A percentile compares a stretch with the other conserved stretches of the same genome.
These are phyloP conservation scores for Curvularia spicifera DNA, from an alignment of 2,329 filamentous ascomycete genomes.

Conservation along the genomic window DNA sequence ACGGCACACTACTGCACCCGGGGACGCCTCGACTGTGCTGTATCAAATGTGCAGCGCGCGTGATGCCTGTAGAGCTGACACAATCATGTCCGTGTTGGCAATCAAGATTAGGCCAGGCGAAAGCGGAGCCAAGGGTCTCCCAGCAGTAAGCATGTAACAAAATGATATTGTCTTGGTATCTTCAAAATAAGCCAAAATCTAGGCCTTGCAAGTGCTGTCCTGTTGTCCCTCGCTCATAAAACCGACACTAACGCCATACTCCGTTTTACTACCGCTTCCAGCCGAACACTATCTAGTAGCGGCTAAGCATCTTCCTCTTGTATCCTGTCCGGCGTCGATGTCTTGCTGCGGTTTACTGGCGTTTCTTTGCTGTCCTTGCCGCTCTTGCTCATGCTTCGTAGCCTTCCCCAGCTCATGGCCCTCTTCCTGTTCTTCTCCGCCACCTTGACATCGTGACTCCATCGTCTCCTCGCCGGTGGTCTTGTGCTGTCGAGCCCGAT, in stretches of 20 bases:
- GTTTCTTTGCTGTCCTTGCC: conserved; percentile 15
- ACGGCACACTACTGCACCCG: neutral
- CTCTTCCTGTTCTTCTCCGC: conserved; percentile 29
- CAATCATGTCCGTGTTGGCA: neutral
- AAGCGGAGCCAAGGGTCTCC: too few relatives aligned
- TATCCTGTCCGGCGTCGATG: conserved; percentile 29
- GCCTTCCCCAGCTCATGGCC: conserved; percentile 39
- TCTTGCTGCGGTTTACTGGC: conserved; percentile 16
- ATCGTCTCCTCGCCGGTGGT: conserved; percentile 40
- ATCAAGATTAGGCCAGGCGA: too few relatives aligned
- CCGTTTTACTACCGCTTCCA: conserved; percentile 2
- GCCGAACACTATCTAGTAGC: conserved; percentile 13
- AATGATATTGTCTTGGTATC: conserved; percentile 8
- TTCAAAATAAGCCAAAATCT: neutral
- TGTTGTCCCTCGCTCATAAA: neutral
- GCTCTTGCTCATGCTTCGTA: conserved; percentile 36
- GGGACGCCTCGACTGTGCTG: neutral
- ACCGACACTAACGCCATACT: neutral
- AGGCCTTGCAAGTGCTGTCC: neutral
- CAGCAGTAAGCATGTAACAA: neutral
- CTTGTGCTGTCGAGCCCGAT: conserved; percentile 56
- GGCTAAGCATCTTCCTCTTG: conserved; percentile 28
- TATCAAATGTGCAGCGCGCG: neutral
- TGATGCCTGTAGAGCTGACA: neutral
- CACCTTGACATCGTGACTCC: conserved; percentile 44